Evolutionary conservation across 1,139 yeast genomes (phyloP).

Genomic region (Pichia norvegensis): DNA sequence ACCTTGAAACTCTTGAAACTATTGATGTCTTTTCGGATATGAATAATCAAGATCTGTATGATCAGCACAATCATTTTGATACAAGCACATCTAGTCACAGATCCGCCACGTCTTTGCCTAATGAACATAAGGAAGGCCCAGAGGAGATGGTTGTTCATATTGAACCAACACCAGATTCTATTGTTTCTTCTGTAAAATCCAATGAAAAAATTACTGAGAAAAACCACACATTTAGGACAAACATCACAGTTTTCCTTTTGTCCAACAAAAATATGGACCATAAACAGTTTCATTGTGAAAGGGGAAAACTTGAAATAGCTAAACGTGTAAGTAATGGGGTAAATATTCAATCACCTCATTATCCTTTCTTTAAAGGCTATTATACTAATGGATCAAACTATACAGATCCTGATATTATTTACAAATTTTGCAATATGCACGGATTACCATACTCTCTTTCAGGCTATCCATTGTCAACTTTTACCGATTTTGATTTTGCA

Average conservation of each 20-base stretch:
- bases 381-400: slow-evolving; percentile 1
- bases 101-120: not conserved
- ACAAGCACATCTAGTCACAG: not conserved
- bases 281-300: not conserved
- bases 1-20: slow-evolving; percentile 14
- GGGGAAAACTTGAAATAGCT: slow-evolving; percentile 1
- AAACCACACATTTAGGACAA: slow-evolving; percentile 2
- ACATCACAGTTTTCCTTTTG: slow-evolving; percentile 9
- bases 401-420: slow-evolving; percentile 6
- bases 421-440: slow-evolving; percentile 2
- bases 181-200: not conserved
- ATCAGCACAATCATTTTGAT: not conserved
- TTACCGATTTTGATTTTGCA: not conserved
- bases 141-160: not conserved
- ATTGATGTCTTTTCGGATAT: slow-evolving; percentile 1
- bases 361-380: slow-evolving; percentile 4
- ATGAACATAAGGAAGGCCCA: not conserved
- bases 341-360: slow-evolving; percentile 1
- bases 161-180: slow-evolving; percentile 9
- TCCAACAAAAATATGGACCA: slow-evolving; percentile 5
- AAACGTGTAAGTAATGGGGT: not conserved
- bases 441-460: slow-evolving; percentile 9
- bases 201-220: not conserved
- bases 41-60: not conserved
- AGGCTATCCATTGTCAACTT: slow-evolving; percentile 10